Percentiles rank a stretch among this genome's conserved stretches.
These are phyloP conservation scores for Aspergillus puulaauensis DNA, from an alignment of 2,329 filamentous ascomycete genomes.

Conservation along the genomic window DNA sequence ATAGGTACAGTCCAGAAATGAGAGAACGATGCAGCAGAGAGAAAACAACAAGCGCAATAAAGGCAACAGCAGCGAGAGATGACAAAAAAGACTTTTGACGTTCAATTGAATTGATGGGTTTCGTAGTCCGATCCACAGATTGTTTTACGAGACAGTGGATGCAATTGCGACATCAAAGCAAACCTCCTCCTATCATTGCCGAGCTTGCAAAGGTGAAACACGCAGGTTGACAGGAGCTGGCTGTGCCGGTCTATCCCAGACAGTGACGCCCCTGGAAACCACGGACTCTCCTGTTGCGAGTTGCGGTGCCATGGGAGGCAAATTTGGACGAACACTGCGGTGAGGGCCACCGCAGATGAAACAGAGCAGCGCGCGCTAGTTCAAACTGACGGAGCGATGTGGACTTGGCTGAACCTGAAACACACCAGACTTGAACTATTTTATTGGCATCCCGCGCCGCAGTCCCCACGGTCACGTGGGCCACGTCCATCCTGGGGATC, in stretches of 20 bases:
- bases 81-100: neutral
- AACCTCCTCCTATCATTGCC: constrained; percentile 9
- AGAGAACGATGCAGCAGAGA: neutral
- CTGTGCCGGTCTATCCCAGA: constrained; percentile 6
- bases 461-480: constrained; percentile 13
- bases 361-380: constrained; percentile 21
- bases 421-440: constrained; percentile 27
- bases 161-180: constrained; percentile 15
- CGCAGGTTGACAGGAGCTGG: neutral
- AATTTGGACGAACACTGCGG: neutral
- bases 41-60: constrained; percentile 3
- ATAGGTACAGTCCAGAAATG: neutral
- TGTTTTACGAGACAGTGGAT: constrained; percentile 18
- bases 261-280: constrained; percentile 3
- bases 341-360: constrained; percentile 21
- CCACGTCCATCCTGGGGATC: neutral
- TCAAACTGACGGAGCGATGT: constrained; percentile 10
- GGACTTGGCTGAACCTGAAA: constrained; percentile 26
- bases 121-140: constrained; percentile 1
- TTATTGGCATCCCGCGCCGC: constrained; percentile 3
- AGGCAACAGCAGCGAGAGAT: neutral
- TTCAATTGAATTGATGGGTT: neutral
- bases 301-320: neutral
- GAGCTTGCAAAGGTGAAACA: constrained; percentile 10
- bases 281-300: neutral